A percentile compares a stretch with the other conserved stretches of the same genome.
phyloP scores from a whole-genome alignment of 768 basidiomycete genomes.

The Hygrophorus pudorinus region DNA sequence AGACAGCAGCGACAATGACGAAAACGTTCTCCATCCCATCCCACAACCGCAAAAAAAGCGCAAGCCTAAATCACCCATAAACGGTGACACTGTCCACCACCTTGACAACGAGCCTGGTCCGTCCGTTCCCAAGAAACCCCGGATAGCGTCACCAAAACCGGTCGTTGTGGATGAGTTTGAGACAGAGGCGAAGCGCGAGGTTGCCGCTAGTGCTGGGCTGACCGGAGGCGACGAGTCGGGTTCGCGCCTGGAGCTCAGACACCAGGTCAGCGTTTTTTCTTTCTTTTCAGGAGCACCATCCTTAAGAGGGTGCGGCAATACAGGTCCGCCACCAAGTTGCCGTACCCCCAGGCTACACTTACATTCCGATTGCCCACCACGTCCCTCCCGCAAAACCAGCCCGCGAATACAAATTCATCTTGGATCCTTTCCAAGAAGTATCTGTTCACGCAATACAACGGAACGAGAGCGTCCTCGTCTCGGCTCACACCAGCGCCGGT shows the following conservation, averaged over 20 bases:
- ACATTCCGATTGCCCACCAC: constrained; percentile 84
- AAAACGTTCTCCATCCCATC: neutral
- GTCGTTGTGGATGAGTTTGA: constrained; percentile 90
- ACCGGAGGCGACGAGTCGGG: constrained; percentile 63
- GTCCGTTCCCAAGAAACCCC: constrained; percentile 44
- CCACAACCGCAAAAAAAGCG: neutral
- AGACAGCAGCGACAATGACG: neutral
- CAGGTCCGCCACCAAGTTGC: constrained; percentile 96
- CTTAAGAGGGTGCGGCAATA: neutral
- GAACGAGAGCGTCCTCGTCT: constrained; percentile 95
- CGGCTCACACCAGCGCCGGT: constrained; percentile 97
- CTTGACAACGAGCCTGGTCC: constrained; percentile 19
- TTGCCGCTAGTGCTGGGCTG: constrained; percentile 81
- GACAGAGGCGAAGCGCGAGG: constrained; percentile 86
- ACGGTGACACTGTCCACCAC: neutral
- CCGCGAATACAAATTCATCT: constrained; percentile 88
- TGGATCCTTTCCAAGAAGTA: constrained; percentile 96
- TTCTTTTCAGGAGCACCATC: neutral
- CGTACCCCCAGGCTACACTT: constrained; percentile 85
- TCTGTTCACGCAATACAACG: constrained; percentile 93
- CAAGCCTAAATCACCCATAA: neutral
- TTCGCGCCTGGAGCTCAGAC: constrained; percentile 63
- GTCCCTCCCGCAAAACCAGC: constrained; percentile 86
- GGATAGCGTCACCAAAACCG: constrained; percentile 56
- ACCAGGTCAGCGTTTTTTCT: constrained; percentile 47